A percentile compares a stretch with the other conserved stretches of the same genome.
Evolutionary conservation across 2,329 filamentous ascomycete genomes (phyloP).

Genomic region (Trichoderma atrobrunneum): DNA sequence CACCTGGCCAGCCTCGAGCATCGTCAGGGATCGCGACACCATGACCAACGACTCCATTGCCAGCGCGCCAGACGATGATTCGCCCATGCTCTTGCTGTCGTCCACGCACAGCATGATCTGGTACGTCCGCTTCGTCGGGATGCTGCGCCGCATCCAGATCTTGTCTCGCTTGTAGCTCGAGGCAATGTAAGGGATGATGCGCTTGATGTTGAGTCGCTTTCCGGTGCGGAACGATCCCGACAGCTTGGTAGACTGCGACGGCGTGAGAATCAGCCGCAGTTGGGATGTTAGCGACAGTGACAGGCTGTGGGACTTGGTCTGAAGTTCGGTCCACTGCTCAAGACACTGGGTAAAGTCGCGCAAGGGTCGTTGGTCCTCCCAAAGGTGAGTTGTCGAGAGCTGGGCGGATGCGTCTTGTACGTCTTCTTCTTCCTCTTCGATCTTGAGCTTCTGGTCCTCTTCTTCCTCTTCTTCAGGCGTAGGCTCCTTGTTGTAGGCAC

Average conservation of each 20-base stretch:
- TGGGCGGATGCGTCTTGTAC: constrained; percentile 58
- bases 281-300: constrained; percentile 90
- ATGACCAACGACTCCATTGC: constrained; percentile 94
- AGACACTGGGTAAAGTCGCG: constrained; percentile 58
- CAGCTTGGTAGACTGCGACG: constrained; percentile 92
- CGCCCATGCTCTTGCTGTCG: constrained; percentile 91
- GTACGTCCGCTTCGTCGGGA: constrained; percentile 91
- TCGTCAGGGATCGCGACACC: constrained; percentile 78
- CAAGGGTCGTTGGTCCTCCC: constrained; percentile 41
- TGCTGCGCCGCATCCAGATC: constrained; percentile 95
- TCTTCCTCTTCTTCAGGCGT: constrained; percentile 37
- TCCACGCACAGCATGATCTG: constrained; percentile 98
- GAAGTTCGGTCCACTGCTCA: constrained; percentile 80
- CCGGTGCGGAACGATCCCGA: constrained; percentile 95
- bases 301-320: constrained; percentile 77
- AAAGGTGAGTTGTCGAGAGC: constrained; percentile 71
- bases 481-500: constrained; percentile 54
- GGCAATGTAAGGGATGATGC: constrained; percentile 98
- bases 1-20: constrained; percentile 95
- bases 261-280: constrained; percentile 89
- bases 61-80: constrained; percentile 69
- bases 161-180: constrained; percentile 99
- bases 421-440: constrained; percentile 47
- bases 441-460: constrained; percentile 41
- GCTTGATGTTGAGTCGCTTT: constrained; percentile 98